These are phyloP conservation scores for Bullera alba DNA, from an alignment of 768 basidiomycete species.

Conservation along the genomic window DNA sequence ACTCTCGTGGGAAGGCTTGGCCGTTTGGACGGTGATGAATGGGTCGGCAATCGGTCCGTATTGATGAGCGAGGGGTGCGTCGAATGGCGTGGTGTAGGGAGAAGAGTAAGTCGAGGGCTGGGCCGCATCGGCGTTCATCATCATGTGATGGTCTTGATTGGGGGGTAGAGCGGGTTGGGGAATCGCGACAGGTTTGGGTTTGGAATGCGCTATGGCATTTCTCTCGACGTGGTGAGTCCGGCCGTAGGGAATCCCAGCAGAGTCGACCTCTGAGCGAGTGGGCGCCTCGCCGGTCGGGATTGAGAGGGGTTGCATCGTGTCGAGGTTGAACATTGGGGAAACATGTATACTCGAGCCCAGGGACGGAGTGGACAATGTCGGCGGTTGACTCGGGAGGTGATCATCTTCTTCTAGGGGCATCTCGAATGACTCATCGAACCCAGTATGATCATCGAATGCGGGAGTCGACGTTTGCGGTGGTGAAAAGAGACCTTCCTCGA, in stretches of 20 bases:
- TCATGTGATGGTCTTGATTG: slow-evolving; percentile 22
- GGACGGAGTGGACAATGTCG: slow-evolving; percentile 32
- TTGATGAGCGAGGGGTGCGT: slow-evolving; percentile 29
- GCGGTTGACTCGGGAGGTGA: too few species aligned
- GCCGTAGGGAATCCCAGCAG: slow-evolving; percentile 36
- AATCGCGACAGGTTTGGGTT: slow-evolving; percentile 1
- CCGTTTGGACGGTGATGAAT: slow-evolving; percentile 43
- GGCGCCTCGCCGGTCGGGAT: neutral
- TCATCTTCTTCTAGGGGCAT: slow-evolving; percentile 9
- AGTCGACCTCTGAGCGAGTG: slow-evolving; percentile 20
- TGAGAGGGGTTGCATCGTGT: neutral
- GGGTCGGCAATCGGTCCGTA: slow-evolving; percentile 41
- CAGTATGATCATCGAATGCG: slow-evolving; percentile 25
- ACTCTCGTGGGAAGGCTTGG: slow-evolving; percentile 28
- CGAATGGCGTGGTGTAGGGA: neutral
- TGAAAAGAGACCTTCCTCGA: slow-evolving; percentile 44
- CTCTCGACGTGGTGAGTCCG: slow-evolving; percentile 41
- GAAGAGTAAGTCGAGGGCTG: slow-evolving; percentile 29
- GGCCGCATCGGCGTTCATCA: slow-evolving; percentile 33
- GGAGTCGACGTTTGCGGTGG: slow-evolving; percentile 36
- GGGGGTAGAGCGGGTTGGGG: slow-evolving; percentile 30
- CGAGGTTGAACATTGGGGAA: slow-evolving; percentile 18
- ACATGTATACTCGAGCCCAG: slow-evolving; percentile 30
- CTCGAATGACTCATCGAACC: slow-evolving; percentile 16
- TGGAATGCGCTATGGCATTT: slow-evolving; percentile 28